Evolutionary conservation across 257 asterid genomes (phyloP), one percentile per base, ranked within the genome.

Genomic region (Nicotiana undulata): DNA sequence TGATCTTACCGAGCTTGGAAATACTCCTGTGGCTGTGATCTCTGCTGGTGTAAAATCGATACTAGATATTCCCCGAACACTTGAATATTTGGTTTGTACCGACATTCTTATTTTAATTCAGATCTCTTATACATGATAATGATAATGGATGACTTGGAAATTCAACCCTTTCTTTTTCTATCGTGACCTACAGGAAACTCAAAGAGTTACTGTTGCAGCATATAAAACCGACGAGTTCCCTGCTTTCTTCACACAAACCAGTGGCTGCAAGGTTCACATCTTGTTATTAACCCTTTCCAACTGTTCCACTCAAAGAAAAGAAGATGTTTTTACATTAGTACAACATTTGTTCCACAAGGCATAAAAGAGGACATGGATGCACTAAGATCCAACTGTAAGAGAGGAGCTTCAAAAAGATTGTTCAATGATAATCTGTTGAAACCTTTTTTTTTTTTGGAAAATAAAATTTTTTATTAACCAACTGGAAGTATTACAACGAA

Each of bases 41-140:
- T 95, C 94, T 76, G 99, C 98, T 20, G 99, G 99, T 80, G 96
- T 89, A 53, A 95, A 95, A 82, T 93, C 99, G 67, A 93, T 96
- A 85, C 86, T 96, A 86, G 99, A 96, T 85, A 94, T 96, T 85
- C 82, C 97, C 68, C 90, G 94, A 86, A 96, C 99, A 37, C 89
- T 96, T 16, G 99, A 96, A 80, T 96, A 90, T 87, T 86, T 96
- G 97, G 99, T 95, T 90, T 84, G 12, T 75, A 29, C 63, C 61
- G 7, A 74, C 29, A 49, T 79, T 18, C 51, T 7, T 32, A 56
- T 76, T 72, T 74, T 81, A 51, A 29, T 84, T 75, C 75, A 80
- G 52, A 18, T 67, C 28, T 74, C 44, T 74, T 26, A 26, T 49
- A 44, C 49, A 74, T 49, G 24, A 49, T 26, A 49, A 74, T 49